Evolutionary conservation across 2,329 filamentous ascomycete species (phyloP), one percentile per base, ranked within the genome.

Genomic region (Pseudocercospora eumusae): DNA sequence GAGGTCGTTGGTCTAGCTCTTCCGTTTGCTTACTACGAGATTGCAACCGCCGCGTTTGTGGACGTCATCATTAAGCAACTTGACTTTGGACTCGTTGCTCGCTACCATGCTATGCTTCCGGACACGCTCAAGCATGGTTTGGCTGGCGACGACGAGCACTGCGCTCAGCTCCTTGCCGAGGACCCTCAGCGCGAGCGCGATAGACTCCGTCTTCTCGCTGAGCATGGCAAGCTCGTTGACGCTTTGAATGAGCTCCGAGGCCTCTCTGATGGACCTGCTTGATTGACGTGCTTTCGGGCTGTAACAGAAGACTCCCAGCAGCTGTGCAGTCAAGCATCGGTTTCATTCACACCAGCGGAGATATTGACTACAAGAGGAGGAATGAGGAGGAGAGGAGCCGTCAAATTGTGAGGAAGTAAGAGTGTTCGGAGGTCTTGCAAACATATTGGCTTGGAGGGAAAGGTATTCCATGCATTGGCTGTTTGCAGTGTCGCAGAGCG

Each of bases 1-100:
- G 88, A 91, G 70, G 74, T 92, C 0, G 78, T 82, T 8, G 84
- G 89, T 0, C 83, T 89, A 0, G 81, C 86, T 0, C 85, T 86
- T 3, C 81, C 90, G 49, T 79, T 87, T 0, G 88, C 84, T 0
- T 92, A 92, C 73, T 92, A 92, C 70, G 80, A 84, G 52, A 83
- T 88, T 4, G 88, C 89, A 0, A 83, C 85, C 0, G 76, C 81
- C 33, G 83, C 88, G 1, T 89, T 91, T 68, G 80, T 86, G 0
- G 88, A 92, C 27, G 71, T 71, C 0, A 69, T 83, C 4, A 75
- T 60, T 2, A 62, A 57, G 23, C 61, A 65, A 11, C 28, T 74
- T 10, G 68, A 73, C 31, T 60, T 27, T 20, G 66, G 66, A 4
- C 49, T 75, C 23, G 53, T 70, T 25, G 10, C 60, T 1, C 60